phyloP scores from a whole-genome alignment of 805 yeast species.

The Ogataea henricii region DNA sequence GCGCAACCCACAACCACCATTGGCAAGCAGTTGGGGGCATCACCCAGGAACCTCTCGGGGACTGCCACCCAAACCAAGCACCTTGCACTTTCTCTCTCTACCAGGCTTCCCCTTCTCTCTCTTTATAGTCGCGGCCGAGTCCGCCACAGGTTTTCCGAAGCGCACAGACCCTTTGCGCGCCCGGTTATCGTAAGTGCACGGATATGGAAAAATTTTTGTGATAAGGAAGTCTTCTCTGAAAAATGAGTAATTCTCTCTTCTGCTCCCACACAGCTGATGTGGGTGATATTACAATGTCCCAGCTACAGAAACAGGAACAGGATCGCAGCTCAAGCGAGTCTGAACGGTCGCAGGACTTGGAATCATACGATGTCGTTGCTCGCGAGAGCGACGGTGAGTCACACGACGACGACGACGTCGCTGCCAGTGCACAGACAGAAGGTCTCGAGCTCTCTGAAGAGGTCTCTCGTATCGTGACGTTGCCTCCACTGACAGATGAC shows the following conservation, averaged over 20 bases:
- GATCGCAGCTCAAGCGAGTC: slow-evolving; percentile 3
- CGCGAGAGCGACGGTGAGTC: slow-evolving; percentile 5
- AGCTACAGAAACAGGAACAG: background rate
- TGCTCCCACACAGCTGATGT: background rate
- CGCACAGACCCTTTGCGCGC: background rate
- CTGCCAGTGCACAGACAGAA: slow-evolving; percentile 3
- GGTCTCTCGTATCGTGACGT: slow-evolving; percentile 13
- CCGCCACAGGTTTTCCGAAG: too few relatives aligned
- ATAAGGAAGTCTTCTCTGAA: background rate
- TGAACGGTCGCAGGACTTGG: background rate
- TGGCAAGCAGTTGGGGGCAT: too few relatives aligned
- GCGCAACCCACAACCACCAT: background rate
- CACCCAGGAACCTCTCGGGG: background rate
- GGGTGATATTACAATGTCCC: background rate
- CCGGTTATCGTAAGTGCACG: background rate
- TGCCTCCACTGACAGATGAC: slow-evolving; percentile 29
- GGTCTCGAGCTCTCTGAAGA: slow-evolving; percentile 14
- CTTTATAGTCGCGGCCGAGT: background rate
- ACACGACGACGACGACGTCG: slow-evolving; percentile 1
- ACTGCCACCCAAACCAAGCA: too few relatives aligned
- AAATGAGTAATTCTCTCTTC: background rate
- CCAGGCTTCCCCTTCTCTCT: too few relatives aligned
- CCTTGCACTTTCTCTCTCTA: too few relatives aligned
- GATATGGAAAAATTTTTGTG: slow-evolving; percentile 1
- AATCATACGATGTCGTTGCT: slow-evolving; percentile 3